Percentiles rank a stretch among this genome's conserved stretches.
Conservation (phyloP, 2,329 filamentous ascomycete genomes). For the Curvularia verruculosa region DNA sequence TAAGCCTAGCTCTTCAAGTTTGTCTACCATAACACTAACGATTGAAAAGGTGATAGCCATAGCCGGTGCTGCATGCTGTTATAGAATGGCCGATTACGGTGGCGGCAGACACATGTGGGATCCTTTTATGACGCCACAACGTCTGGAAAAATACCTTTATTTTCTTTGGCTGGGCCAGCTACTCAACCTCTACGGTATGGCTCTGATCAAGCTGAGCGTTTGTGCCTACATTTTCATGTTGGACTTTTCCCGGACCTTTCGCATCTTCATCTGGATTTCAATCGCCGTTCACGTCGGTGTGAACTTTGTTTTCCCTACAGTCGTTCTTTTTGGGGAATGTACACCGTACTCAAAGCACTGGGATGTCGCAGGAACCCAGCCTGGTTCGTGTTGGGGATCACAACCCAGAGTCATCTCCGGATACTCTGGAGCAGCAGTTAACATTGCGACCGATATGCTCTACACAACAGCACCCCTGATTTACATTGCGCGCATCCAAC, state of each 20-base stretch:
- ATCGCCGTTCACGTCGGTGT: slow-evolving; percentile 27
- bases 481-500: slow-evolving; percentile 32
- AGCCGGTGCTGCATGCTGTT: slow-evolving; percentile 25
- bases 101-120: slow-evolving; percentile 35
- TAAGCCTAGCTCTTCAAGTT: slow-evolving; percentile 8
- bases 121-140: slow-evolving; percentile 26
- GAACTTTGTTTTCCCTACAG: slow-evolving; percentile 32
- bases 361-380: slow-evolving; percentile 26
- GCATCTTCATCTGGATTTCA: slow-evolving; percentile 31
- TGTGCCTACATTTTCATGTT: slow-evolving; percentile 37
- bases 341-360: slow-evolving; percentile 32
- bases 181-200: slow-evolving; percentile 37
- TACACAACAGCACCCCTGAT: slow-evolving; percentile 34
- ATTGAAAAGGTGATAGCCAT: slow-evolving; percentile 26
- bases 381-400: slow-evolving; percentile 32
- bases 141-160: slow-evolving; percentile 25
- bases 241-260: slow-evolving; percentile 31
- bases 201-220: slow-evolving; percentile 37
- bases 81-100: slow-evolving; percentile 29
- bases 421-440: slow-evolving; percentile 33
- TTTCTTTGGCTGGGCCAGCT: slow-evolving; percentile 33
- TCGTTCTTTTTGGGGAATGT: slow-evolving; percentile 34
- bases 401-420: slow-evolving; percentile 35
- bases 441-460: slow-evolving; percentile 34
- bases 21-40: slow-evolving; percentile 3